Evolutionary conservation across 371 early-diverging fungal genomes (phyloP).

Genomic region (Mucor plumbeus): DNA sequence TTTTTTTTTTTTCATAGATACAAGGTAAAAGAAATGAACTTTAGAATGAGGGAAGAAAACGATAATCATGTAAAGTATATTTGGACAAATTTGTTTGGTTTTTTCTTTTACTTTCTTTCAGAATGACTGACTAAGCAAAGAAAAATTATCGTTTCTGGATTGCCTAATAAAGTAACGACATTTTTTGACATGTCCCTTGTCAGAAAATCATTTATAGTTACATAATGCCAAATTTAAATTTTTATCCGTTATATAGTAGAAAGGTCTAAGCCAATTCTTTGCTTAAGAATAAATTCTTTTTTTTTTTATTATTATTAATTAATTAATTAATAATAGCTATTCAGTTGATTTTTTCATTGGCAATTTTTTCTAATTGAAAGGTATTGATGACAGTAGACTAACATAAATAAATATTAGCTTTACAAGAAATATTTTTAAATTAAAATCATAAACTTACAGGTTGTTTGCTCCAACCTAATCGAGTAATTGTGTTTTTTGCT

Average conservation of each 20-base stretch:
- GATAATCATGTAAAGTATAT: too few relatives aligned
- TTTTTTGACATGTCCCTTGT: neutral
- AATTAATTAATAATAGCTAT: too few relatives aligned
- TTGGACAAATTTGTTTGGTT: neutral
- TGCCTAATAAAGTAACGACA: neutral
- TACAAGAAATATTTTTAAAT: neutral
- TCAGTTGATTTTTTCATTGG: conserved; percentile 29
- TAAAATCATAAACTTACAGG: conserved; percentile 36
- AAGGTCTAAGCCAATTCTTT: neutral
- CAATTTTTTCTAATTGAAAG: conserved; percentile 47
- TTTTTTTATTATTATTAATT: neutral
- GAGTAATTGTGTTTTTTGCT: conserved; percentile 53
- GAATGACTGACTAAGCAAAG: conserved; percentile 2
- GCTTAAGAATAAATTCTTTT: neutral
- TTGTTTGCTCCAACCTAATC: conserved; percentile 55
- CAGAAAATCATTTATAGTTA: neutral
- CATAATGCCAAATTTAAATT: neutral
- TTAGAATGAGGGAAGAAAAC: too few relatives aligned
- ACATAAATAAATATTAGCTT: neutral
- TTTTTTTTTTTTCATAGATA: neutral
- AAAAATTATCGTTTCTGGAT: neutral
- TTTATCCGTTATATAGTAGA: neutral
- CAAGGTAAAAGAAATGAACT: neutral
- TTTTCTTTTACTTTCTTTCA: conserved; percentile 3
- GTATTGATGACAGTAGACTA: conserved; percentile 47